phyloP scores from a whole-genome alignment of 371 early-diverging fungal species.

The Coemansia sp. region DNA sequence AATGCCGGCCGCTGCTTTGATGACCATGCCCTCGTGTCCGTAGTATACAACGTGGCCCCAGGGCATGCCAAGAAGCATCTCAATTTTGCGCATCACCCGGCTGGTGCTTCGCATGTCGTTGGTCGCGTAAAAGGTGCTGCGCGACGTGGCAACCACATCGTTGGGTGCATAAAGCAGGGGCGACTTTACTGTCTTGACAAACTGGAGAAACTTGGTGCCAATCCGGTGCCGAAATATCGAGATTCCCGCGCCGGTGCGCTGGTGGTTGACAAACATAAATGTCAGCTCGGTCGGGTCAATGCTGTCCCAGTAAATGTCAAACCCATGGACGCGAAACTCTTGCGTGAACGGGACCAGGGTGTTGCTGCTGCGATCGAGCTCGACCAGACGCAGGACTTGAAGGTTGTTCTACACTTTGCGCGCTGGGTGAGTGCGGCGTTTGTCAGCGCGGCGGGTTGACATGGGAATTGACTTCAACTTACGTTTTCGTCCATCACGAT shows the following conservation, averaged over 20 bases:
- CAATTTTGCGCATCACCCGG: slow-evolving; percentile 41
- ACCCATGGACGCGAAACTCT: slow-evolving; percentile 55
- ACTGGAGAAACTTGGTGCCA: slow-evolving; percentile 47
- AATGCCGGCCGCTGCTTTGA: slow-evolving; percentile 35
- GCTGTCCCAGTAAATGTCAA: slow-evolving; percentile 49
- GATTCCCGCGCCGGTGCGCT: slow-evolving; percentile 52
- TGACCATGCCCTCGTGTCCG: slow-evolving; percentile 42
- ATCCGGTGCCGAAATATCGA: slow-evolving; percentile 55
- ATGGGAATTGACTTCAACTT: background rate
- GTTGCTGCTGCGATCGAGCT: slow-evolving; percentile 6
- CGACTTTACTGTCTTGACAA: slow-evolving; percentile 54
- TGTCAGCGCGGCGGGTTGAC: background rate
- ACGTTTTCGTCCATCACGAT: slow-evolving; percentile 51
- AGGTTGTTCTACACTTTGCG: slow-evolving; percentile 29
- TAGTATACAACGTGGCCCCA: slow-evolving; percentile 54
- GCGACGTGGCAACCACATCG: slow-evolving; percentile 55
- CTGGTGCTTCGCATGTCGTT: slow-evolving; percentile 49
- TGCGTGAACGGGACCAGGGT: slow-evolving; percentile 23
- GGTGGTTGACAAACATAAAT: slow-evolving; percentile 58
- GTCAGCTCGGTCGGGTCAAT: slow-evolving; percentile 43
- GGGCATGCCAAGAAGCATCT: slow-evolving; percentile 47
- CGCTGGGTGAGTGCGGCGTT: background rate
- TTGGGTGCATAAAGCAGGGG: slow-evolving; percentile 56
- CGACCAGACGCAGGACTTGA: slow-evolving; percentile 20
- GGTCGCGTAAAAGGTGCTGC: slow-evolving; percentile 57